Base-by-base conservation (phyloP, 345 rosid genomes). In the Populus deltoides region DNA sequence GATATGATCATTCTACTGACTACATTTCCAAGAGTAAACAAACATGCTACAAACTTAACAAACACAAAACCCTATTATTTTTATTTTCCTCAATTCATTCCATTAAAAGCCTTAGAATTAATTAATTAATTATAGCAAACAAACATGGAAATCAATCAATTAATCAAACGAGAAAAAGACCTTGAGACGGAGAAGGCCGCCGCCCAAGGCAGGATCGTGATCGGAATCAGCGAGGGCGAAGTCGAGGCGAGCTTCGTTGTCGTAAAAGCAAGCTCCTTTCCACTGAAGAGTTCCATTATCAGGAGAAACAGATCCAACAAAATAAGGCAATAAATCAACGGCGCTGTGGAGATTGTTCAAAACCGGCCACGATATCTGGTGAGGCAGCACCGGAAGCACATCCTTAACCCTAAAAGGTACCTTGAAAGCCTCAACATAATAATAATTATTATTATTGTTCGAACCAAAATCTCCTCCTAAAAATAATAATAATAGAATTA, bases 221-320 rank as follows among this genome's bases (percentile, higher is more conserved):
- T 45, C 72, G 27, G 90, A 92, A 86, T 93, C 94, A 55, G 92
- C 85, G 35, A 77, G 41, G 31, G 86, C 87, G 83, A 96, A 84
- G 68, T 91, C 93, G 31, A 96, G 89, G 5, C 86, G 84, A 68
- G 98, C 99, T 67, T 90, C 84, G 89, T 96, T 95, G 4, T 87
- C 93, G 36, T 82, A 77, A 84, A 95, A 95, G 94, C 99, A 95
- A 79, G 97, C 90, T 27, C 98, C 97, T 84, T 92, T 92, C 98
- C 99, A 93, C 71, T 82, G 82, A 66, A 91, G 69, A 39, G 99
- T 85, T 39, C 83, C 88, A 57, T 90, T 92, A 39, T 67, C 51
- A 0, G 97, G 92, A 71, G 91, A 70, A 66, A 93, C 88, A 13
- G 99, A 87, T 7, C 97, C 99, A 41, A 95, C 87, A 68, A 84